Percentiles rank a stretch among this genome's conserved stretches.
phyloP scores from a whole-genome alignment of 1,139 yeast species.

The Saccharomyces hybrid region DNA sequence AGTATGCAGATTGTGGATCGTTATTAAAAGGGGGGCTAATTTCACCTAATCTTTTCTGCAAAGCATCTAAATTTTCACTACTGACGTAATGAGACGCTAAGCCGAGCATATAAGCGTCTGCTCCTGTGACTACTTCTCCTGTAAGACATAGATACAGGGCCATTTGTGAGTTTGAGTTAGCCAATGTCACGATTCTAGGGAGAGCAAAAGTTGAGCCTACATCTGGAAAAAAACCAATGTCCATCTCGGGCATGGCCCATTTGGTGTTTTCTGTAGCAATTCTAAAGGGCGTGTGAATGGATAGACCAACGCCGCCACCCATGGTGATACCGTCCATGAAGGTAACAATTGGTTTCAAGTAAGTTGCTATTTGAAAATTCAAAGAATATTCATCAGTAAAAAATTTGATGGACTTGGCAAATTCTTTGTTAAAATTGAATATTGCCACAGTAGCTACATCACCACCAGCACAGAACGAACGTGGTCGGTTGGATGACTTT shows the following conservation, averaged over 20 bases:
- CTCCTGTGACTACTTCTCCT: conserved; percentile 68
- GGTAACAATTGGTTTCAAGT: conserved; percentile 75
- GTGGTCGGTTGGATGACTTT: conserved; percentile 43
- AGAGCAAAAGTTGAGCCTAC: conserved; percentile 90
- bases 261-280: conserved; percentile 83
- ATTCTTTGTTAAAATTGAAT: conserved; percentile 41
- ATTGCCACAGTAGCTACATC: conserved; percentile 76
- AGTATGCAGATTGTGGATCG: conserved; percentile 10
- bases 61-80: conserved; percentile 50
- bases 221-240: conserved; percentile 94
- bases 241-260: conserved; percentile 97
- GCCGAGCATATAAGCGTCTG: conserved; percentile 75
- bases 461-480: conserved; percentile 80
- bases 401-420: conserved; percentile 47
- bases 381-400: conserved; percentile 77
- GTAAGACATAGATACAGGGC: conserved; percentile 86
- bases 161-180: conserved; percentile 54
- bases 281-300: conserved; percentile 91
- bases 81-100: conserved; percentile 87
- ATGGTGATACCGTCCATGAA: conserved; percentile 88
- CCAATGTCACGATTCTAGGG: conserved; percentile 47
- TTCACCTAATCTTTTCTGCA: conserved; percentile 58
- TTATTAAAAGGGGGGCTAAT: conserved; percentile 22
- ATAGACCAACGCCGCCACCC: conserved; percentile 97
- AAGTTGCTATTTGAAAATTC: conserved; percentile 72